Base-by-base conservation (phyloP, 2,329 filamentous ascomycete genomes). In the Graphilbum fragrans region DNA sequence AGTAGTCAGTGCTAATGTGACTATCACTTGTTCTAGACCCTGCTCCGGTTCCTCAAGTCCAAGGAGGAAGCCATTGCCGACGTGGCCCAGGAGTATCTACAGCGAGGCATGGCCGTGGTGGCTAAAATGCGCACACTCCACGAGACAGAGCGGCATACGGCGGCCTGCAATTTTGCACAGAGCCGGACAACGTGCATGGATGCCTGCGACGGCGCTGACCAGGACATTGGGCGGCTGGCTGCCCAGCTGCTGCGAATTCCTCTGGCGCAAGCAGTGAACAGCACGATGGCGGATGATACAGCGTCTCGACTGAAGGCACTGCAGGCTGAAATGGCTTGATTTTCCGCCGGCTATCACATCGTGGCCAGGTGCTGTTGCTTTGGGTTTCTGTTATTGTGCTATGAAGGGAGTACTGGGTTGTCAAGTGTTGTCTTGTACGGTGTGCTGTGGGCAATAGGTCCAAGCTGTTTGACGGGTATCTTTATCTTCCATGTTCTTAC, bases 51-150 rank as follows among this genome's bases (percentile, higher is more conserved):
- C 14, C 43, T 50, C 33, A 50, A 50, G 12, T 44, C 48, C 16
- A 50, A 50, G 19, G 48, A 50, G 19, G 35, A 41, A 3, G 48
- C 48, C 17, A 39, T 50, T 16, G 42, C 45, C 2, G 48, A 50
- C n/a, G 44, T 50, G 6, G 42, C 46, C 3, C 25, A 36, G 10
- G 48, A 50, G 16, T 50, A 47, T 36, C 34, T 21, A 5, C 44
- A 50, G 14, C 46, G 48, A 5, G 48, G 48, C 1, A 17, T 22
- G 1, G 23, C 23, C 11, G 41, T 49, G 2, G 29, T 48, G 2
- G 11, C 9, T 7, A 41, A 41, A 9, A 18, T 48, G 18, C 6
- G 35, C 4, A 23, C 25, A 1, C 35, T 49, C 7, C 47, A 49
- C 22, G 18, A 16, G 3, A 16, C 4, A 1, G 47, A 49, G 18